phyloP scores from a whole-genome alignment of 1,284 basidiomycete genomes.

The Xerocomus cyaneibrunnescens region DNA sequence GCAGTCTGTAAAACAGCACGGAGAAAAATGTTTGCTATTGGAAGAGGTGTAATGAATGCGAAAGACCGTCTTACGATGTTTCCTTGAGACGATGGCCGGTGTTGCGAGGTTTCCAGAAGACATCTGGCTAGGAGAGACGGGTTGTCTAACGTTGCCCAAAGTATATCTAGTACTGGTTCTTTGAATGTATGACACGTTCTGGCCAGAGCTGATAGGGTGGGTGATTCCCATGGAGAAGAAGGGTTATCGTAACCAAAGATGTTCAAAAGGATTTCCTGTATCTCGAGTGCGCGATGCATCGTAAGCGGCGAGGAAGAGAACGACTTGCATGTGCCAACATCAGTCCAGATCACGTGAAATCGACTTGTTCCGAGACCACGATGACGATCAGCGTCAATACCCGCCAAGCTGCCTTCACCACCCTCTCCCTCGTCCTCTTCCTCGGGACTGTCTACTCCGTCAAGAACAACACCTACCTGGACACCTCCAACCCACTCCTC shows the following conservation, averaged over 20 bases:
- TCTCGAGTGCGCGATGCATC: background rate
- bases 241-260: background rate
- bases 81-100: too few relatives aligned
- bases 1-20: background rate
- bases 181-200: background rate
- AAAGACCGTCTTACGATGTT: background rate
- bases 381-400: conserved; percentile 27
- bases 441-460: conserved; percentile 56
- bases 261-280: background rate
- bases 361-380: background rate
- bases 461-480: conserved; percentile 54
- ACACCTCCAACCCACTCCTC: conserved; percentile 70
- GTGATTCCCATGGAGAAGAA: background rate
- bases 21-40: background rate
- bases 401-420: conserved; percentile 28
- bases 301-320: background rate
- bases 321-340: too few relatives aligned
- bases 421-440: conserved; percentile 42
- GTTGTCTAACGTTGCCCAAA: background rate
- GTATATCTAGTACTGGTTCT: background rate
- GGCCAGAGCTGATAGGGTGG: background rate
- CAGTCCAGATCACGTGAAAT: background rate
- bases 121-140: background rate
- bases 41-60: background rate
- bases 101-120: background rate